A percentile compares a stretch with the other conserved stretches of the same genome.
These are phyloP conservation scores for Elongisporangium prolatum DNA, from an alignment of 352 stramenopile species.

Conservation along the genomic window DNA sequence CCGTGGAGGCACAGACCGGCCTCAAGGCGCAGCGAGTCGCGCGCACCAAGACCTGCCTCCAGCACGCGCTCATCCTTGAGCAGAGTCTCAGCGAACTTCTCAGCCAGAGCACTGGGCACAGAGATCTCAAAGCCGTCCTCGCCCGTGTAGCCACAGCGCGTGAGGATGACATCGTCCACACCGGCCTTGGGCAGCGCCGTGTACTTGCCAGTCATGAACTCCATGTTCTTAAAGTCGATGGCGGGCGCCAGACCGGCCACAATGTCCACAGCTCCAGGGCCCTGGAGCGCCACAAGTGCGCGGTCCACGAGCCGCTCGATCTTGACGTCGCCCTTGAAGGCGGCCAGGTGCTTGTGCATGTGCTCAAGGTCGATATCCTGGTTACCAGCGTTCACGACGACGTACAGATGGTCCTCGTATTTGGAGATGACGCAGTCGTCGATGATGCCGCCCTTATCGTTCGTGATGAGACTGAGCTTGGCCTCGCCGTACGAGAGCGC, in stretches of 20 bases:
- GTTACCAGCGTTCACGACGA: conserved; percentile 98
- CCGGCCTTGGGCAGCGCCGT: conserved; percentile 60
- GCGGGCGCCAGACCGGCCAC: conserved; percentile 81
- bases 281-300: conserved; percentile 95
- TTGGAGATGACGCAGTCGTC: conserved; percentile 98
- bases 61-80: conserved; percentile 79
- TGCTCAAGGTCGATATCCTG: conserved; percentile 95
- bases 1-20: conserved; percentile 98
- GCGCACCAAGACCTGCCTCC: conserved; percentile 91
- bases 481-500: conserved; percentile 82
- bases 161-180: conserved; percentile 86
- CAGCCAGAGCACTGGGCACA: conserved; percentile 57
- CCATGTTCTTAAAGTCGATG: conserved; percentile 90
- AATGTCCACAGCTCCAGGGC: conserved; percentile 86
- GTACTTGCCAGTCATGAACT: conserved; percentile 95
- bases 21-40: conserved; percentile 97
- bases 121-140: conserved; percentile 99
- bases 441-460: conserved; percentile 95
- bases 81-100: conserved; percentile 53
- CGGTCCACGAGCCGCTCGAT: conserved; percentile 94
- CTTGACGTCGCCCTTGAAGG: conserved; percentile 89
- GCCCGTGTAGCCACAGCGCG: conserved; percentile 98
- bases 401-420: conserved; percentile 90
- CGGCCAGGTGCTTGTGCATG: conserved; percentile 84
- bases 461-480: conserved; percentile 95